These are phyloP conservation scores for Stephania cephalantha DNA, from an alignment of 164 flowering plant genomes.

Conservation along the genomic window DNA sequence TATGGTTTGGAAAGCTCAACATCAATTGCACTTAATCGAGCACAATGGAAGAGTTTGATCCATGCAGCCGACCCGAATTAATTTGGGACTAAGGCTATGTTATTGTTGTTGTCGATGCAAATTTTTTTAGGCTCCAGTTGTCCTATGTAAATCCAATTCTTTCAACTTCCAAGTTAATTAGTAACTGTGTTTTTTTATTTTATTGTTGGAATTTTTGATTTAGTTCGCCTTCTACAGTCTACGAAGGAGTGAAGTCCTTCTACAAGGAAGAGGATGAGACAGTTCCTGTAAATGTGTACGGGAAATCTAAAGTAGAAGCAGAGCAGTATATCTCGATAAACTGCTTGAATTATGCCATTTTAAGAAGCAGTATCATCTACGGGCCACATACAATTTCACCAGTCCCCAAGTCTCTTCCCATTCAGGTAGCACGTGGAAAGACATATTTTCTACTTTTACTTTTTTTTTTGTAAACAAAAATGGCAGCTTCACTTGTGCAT, in stretches of 20 bases:
- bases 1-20: too few species aligned
- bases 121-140: neutral
- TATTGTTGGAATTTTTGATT: constrained; percentile 4
- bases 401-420: constrained; percentile 78
- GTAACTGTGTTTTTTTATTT: neutral
- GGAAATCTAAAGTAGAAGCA: constrained; percentile 83
- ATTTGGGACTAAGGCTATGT: too few species aligned
- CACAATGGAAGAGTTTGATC: too few species aligned
- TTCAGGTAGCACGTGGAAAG: constrained; percentile 48
- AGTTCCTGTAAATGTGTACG: constrained; percentile 80
- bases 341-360: constrained; percentile 68
- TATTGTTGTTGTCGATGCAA: neutral
- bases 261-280: constrained; percentile 90
- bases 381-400: constrained; percentile 87
- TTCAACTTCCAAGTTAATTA: neutral
- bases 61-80: too few species aligned
- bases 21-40: too few species aligned
- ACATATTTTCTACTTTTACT: neutral
- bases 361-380: constrained; percentile 91
- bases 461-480: neutral
- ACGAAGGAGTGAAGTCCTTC: constrained; percentile 87
- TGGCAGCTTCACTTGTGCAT: neutral
- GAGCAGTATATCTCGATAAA: constrained; percentile 56
- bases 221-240: constrained; percentile 43
- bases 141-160: neutral